These are phyloP conservation scores for Saksenaea vasiformis DNA, from an alignment of 371 early-diverging fungal genomes.

Conservation along the genomic window DNA sequence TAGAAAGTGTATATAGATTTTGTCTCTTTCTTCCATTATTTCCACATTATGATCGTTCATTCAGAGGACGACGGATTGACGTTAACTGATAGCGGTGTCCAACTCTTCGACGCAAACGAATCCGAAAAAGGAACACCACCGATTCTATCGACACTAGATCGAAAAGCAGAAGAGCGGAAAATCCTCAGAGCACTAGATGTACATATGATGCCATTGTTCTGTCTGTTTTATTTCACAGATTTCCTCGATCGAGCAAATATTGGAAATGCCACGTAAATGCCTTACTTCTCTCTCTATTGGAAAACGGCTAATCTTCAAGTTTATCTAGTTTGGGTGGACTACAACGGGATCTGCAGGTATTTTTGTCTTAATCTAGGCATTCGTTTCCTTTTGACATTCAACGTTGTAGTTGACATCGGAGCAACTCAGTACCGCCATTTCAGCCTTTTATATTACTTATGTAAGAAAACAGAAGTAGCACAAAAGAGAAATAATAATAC, in stretches of 20 bases:
- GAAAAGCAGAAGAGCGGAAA: conserved; percentile 22
- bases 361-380: not conserved
- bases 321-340: not conserved
- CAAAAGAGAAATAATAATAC: not conserved
- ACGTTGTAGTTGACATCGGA: not conserved
- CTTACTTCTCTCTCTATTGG: not conserved
- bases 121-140: not conserved
- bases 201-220: conserved; percentile 45
- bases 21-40: not conserved
- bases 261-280: conserved; percentile 2
- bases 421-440: conserved; percentile 7
- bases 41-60: not conserved
- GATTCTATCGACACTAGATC: not conserved
- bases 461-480: not conserved
- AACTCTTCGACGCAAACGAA: not conserved
- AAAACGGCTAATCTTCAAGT: not conserved
- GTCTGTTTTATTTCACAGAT: conserved; percentile 47
- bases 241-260: conserved; percentile 17
- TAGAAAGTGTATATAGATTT: not conserved
- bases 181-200: conserved; percentile 33
- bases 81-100: not conserved
- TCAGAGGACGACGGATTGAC: not conserved
- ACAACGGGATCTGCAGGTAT: not conserved
- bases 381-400: not conserved
- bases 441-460: conserved; percentile 9